Evolutionary conservation across 164 flowering plant species (phyloP), one percentile per base, ranked within the genome.

Genomic region (Stephania japonica): DNA sequence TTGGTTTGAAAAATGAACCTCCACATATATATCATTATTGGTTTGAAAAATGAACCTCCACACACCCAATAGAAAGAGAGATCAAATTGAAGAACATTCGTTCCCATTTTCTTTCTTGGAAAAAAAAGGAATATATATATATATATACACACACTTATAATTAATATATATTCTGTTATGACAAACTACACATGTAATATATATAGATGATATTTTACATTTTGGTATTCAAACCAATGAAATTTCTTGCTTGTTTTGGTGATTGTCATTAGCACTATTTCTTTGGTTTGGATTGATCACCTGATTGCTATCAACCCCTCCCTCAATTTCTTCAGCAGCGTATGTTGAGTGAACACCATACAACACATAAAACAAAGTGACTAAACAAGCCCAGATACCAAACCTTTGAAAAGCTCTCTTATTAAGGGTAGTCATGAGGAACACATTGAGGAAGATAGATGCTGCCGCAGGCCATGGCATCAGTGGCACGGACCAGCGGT

Each of bases 381-480:
- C 81, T 42, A 86, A 70, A 65, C 83, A 81, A 25, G 91, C 65
- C 89, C 91, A 92, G 49, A 89, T 70, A 1, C 87, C 98, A 83
- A 92, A 91, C 81, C 96, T 83, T 72, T 75, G 76, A 81, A 79
- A 88, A 6, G 98, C 75, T 25, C 78, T 72, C 68, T 65, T 74
- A 65, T 81, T 81, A 5, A 92, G 76, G 44, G 91, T 82, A 7
- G 84, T 77, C 86, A 91, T 86, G 65, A 92, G 87, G 80, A 90
- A 89, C 11, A 91, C 81, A 71, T 91, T 92, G 53, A 92, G 89
- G 74, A 86, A 89, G 63, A 89, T 79, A 4, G 98, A 92, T 1
- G 81, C 72, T 0, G 91, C 85, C 14, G 96, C 87, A 0, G 90
- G 92, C 98, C 98, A 92, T 68, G 98, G 98, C 98, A 92, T 92